These are phyloP conservation scores for Xylariaceae sp. DNA, from an alignment of 2,329 filamentous ascomycete species.

Conservation along the genomic window DNA sequence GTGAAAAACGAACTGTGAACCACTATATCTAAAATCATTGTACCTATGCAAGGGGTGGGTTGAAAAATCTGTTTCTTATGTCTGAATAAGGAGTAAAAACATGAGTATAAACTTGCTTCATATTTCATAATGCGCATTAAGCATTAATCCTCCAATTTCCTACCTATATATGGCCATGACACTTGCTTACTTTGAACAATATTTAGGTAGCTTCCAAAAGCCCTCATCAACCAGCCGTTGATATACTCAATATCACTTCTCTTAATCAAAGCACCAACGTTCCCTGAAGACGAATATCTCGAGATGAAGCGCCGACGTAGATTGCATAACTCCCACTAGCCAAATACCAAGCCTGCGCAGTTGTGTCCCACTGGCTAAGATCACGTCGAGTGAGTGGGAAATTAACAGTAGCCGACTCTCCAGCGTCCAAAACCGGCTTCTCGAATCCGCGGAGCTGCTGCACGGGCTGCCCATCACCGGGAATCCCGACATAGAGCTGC, in stretches of 20 bases:
- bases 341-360: slow-evolving; percentile 57
- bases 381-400: slow-evolving; percentile 58
- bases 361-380: slow-evolving; percentile 61
- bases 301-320: slow-evolving; percentile 32
- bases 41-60: no score
- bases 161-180: no score
- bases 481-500: slow-evolving; percentile 55
- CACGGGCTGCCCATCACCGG: slow-evolving; percentile 35
- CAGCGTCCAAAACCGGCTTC: slow-evolving; percentile 50
- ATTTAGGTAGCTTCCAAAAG: background rate
- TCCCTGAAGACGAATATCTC: background rate
- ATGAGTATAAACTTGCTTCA: no score
- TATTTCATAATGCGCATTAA: no score
- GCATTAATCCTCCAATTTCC: no score
- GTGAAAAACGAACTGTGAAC: no score
- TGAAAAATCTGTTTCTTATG: no score
- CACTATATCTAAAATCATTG: no score
- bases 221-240: background rate
- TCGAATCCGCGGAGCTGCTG: slow-evolving; percentile 59
- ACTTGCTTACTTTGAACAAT: no score
- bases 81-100: no score
- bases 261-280: background rate
- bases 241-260: background rate
- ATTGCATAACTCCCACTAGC: slow-evolving; percentile 42
- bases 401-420: slow-evolving; percentile 43